Evolutionary conservation across 768 basidiomycete genomes (phyloP).

Genomic region (Rhodosporidiobolus sp.): DNA sequence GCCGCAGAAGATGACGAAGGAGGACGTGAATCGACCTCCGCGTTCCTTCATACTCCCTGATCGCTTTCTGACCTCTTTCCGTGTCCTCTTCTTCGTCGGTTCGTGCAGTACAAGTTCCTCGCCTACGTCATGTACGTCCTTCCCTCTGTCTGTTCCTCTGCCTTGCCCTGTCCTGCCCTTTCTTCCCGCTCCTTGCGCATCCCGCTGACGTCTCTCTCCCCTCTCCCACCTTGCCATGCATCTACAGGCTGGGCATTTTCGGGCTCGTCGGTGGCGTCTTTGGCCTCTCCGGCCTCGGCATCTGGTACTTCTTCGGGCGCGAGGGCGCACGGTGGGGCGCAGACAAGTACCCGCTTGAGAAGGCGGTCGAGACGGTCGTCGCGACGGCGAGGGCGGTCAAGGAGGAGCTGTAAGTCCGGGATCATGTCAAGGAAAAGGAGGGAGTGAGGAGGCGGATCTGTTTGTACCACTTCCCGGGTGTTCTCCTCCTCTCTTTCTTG

Average conservation of each 20-base stretch:
- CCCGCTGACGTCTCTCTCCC: no score
- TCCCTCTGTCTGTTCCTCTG: no score
- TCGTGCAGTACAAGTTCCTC: slow-evolving; percentile 33
- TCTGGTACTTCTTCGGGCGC: slow-evolving; percentile 27
- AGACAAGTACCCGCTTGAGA: neutral
- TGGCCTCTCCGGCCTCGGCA: neutral
- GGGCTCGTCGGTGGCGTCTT: slow-evolving; percentile 19
- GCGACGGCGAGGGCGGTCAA: neutral
- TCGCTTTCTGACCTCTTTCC: no score
- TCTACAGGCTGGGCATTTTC: slow-evolving; percentile 1
- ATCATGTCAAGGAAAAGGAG: no score
- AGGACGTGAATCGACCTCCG: slow-evolving; percentile 25
- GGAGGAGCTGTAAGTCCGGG: slow-evolving; percentile 1
- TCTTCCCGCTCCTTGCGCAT: no score
- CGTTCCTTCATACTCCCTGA: neutral
- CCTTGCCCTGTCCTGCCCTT: no score
- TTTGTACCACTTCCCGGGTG: no score
- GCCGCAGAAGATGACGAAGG: slow-evolving; percentile 10
- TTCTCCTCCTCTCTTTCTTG: no score
- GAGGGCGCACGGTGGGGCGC: slow-evolving; percentile 18
- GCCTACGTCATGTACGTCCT: slow-evolving; percentile 10
- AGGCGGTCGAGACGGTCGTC: neutral
- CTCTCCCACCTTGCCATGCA: no score
- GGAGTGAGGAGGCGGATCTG: no score
- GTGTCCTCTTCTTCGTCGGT: neutral